Percentiles rank a stretch among this genome's conserved stretches.
phyloP scores from a whole-genome alignment of 108 stramenopile species.

The Craspedostauros australis region DNA sequence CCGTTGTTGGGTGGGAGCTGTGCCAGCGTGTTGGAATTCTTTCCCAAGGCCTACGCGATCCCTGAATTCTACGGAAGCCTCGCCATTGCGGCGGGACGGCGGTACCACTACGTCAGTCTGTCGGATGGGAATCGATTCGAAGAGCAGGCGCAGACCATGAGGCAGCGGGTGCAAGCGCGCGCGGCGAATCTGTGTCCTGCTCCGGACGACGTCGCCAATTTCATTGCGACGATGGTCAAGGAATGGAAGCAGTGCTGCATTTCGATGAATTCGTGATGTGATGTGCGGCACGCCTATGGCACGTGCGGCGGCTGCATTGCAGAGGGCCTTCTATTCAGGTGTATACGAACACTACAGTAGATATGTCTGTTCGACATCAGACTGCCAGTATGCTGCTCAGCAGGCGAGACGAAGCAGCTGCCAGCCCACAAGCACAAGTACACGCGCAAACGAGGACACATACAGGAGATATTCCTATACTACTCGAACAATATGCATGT shows the following conservation, averaged over 20 bases:
- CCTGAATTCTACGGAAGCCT: constrained; percentile 34
- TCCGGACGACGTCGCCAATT: not conserved
- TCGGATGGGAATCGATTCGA: not conserved
- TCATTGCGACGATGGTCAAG: not conserved
- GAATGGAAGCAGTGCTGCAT: constrained; percentile 15
- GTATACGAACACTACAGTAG: no score
- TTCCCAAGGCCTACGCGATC: constrained; percentile 25
- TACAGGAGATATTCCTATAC: no score
- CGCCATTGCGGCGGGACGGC: constrained; percentile 3
- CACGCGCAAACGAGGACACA: no score
- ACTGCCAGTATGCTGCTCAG: no score
- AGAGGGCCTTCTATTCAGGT: no score
- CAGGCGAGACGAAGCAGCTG: no score
- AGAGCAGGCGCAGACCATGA: not conserved
- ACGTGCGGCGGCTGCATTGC: no score
- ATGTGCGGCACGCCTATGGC: no score
- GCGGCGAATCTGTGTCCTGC: constrained; percentile 8
- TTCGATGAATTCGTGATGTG: no score
- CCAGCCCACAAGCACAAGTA: no score
- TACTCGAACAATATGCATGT: no score
- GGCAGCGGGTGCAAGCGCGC: not conserved
- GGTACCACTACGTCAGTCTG: constrained; percentile 17
- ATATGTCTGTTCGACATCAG: no score
- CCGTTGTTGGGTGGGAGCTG: constrained; percentile 31
- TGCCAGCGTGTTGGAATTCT: constrained; percentile 24